Conservation (phyloP, 345 rosid species). For the Hypericum androsaemum region DNA sequence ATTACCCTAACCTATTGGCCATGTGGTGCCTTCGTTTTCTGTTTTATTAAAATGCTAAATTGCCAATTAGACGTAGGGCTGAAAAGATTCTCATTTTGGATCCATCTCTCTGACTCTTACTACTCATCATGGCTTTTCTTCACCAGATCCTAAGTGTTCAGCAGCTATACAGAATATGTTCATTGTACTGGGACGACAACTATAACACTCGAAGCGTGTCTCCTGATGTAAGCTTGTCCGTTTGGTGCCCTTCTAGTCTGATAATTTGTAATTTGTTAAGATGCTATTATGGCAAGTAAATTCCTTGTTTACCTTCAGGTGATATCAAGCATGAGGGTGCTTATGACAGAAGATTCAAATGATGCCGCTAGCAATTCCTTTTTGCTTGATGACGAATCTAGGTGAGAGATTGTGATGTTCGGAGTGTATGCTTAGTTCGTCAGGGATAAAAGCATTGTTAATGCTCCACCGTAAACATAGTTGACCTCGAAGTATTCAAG, state of each 20-base stretch:
- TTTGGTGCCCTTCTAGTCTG: slow-evolving; percentile 14
- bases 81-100: background rate
- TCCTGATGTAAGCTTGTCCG: slow-evolving; percentile 54
- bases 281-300: slow-evolving; percentile 1
- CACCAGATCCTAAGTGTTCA: slow-evolving; percentile 79
- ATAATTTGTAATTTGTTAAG: slow-evolving; percentile 13
- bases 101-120: background rate
- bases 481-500: no score
- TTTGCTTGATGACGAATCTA: slow-evolving; percentile 90
- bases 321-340: slow-evolving; percentile 75
- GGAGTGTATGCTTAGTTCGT: background rate
- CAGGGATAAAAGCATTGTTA: no score
- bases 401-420: slow-evolving; percentile 34
- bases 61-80: background rate
- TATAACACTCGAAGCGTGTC: slow-evolving; percentile 88
- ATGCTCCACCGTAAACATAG: no score
- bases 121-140: slow-evolving; percentile 2
- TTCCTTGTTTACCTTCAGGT: slow-evolving; percentile 31
- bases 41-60: slow-evolving; percentile 4
- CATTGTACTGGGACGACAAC: slow-evolving; percentile 98
- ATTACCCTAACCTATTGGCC: background rate
- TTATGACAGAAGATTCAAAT: slow-evolving; percentile 96
- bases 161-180: slow-evolving; percentile 78
- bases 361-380: slow-evolving; percentile 91
- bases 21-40: background rate